Percentiles rank a stretch among this genome's conserved stretches.
Conservation (phyloP, 371 early-diverging fungal genomes). For the Nematocida ausubeli region DNA sequence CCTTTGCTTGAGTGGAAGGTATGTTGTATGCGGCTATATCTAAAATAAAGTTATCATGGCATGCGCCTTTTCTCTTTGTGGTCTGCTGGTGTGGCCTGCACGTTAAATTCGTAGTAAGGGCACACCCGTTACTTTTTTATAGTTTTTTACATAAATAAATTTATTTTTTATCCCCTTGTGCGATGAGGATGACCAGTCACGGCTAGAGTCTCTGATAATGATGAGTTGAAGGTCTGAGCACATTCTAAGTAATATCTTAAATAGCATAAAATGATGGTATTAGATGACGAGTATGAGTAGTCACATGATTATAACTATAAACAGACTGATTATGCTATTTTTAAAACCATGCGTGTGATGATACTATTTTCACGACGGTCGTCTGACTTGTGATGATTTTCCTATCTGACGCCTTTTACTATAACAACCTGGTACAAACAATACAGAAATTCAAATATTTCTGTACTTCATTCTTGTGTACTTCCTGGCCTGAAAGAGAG, state of each 20-base stretch:
- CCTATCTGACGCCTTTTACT: constrained; percentile 37
- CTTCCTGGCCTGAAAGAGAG: too few species aligned
- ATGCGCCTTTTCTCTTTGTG: background rate
- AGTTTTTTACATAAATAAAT: constrained; percentile 8
- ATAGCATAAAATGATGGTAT: constrained; percentile 45
- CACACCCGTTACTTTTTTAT: background rate
- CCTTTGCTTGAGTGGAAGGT: too few species aligned
- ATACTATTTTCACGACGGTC: constrained; percentile 57
- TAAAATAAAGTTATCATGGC: too few species aligned
- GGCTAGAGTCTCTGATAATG: constrained; percentile 56
- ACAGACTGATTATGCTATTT: constrained; percentile 37
- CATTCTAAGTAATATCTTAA: constrained; percentile 11
- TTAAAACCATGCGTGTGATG: constrained; percentile 46
- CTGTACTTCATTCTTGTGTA: background rate
- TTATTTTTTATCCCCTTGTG: constrained; percentile 42
- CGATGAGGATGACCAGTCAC: constrained; percentile 50
- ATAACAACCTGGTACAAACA: constrained; percentile 27
- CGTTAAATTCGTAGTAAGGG: background rate
- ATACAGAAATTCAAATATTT: background rate
- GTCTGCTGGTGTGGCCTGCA: background rate
- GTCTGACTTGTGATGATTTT: constrained; percentile 51
- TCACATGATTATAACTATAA: background rate
- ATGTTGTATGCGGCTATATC: too few species aligned
- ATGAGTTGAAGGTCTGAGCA: constrained; percentile 43
- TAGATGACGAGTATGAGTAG: constrained; percentile 57